These are phyloP conservation scores for Sclerotinia glacialis DNA, from an alignment of 2,329 filamentous ascomycete species.

Conservation along the genomic window DNA sequence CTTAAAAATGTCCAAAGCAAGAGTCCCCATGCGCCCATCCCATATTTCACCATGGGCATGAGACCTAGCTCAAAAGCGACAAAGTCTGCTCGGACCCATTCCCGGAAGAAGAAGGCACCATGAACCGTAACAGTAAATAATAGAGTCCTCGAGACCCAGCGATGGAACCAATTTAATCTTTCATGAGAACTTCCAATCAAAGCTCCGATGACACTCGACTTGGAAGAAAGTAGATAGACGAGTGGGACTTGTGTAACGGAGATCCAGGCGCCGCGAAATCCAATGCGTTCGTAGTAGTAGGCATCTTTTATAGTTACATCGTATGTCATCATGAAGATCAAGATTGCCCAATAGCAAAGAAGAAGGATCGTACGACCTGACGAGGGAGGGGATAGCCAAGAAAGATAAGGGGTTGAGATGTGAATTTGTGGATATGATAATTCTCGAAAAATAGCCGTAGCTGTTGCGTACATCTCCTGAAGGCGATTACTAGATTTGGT, in stretches of 20 bases:
- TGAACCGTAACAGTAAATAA: constrained; percentile 67
- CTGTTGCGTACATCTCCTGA: constrained; percentile 55
- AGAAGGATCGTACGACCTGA: constrained; percentile 55
- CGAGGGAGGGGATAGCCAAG: constrained; percentile 58
- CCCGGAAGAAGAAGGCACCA: constrained; percentile 65
- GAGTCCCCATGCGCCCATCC: constrained; percentile 63
- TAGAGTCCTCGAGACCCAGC: constrained; percentile 69
- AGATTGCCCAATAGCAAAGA: constrained; percentile 56
- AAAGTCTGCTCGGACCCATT: constrained; percentile 61
- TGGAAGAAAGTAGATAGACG: constrained; percentile 60
- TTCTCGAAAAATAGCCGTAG: constrained; percentile 57
- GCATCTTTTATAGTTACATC: constrained; percentile 50
- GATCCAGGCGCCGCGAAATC: constrained; percentile 66
- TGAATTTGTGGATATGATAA: constrained; percentile 54
- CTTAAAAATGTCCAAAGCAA: constrained; percentile 64
- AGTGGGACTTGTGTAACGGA: constrained; percentile 63
- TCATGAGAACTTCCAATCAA: constrained; percentile 65
- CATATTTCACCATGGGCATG: constrained; percentile 65
- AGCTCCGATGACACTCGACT: constrained; percentile 57
- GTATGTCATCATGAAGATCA: constrained; percentile 56
- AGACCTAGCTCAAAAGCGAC: constrained; percentile 56
- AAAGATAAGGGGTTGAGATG: constrained; percentile 46
- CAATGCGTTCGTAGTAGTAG: constrained; percentile 62
- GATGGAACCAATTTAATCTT: constrained; percentile 69
- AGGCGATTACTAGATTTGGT: constrained; percentile 50